A percentile compares a stretch with the other conserved stretches of the same genome.
Conservation (phyloP, 2,329 filamentous ascomycete species). For the Truncatella angustata region DNA sequence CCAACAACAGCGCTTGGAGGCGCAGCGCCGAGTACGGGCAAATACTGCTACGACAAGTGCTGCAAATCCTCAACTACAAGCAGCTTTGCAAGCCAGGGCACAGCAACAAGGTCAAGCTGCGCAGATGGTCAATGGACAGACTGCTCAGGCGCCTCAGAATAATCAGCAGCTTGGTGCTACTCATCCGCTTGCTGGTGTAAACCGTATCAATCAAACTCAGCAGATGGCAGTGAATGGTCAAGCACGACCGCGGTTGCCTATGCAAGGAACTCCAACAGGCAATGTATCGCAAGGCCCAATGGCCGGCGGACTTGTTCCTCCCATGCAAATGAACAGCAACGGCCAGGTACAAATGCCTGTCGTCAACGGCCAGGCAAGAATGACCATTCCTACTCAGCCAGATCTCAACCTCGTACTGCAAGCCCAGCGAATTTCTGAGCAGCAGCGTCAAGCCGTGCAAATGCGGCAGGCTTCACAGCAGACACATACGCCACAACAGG, state of each 20-base stretch:
- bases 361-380: constrained; percentile 55
- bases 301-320: constrained; percentile 48
- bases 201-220: constrained; percentile 41
- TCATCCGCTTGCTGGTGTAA: constrained; percentile 32
- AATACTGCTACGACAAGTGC: constrained; percentile 17
- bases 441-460: constrained; percentile 54
- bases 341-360: constrained; percentile 70
- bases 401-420: constrained; percentile 60
- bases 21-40: constrained; percentile 51
- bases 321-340: constrained; percentile 61
- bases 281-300: constrained; percentile 48
- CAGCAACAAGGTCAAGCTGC: constrained; percentile 42
- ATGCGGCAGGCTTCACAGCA: constrained; percentile 41
- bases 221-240: constrained; percentile 47
- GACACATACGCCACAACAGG: constrained; percentile 32
- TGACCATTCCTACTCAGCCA: constrained; percentile 49
- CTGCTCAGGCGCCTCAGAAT: constrained; percentile 33
- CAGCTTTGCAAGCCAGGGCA: constrained; percentile 46
- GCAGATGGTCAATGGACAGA: constrained; percentile 44
- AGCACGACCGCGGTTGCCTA: constrained; percentile 48
- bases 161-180: constrained; percentile 31
- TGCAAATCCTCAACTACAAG: constrained; percentile 29
- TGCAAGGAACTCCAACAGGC: constrained; percentile 52
- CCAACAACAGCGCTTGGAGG: constrained; percentile 60
- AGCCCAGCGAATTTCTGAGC: constrained; percentile 65